Evolutionary conservation across 371 early-diverging fungal species (phyloP).

Genomic region (Nematocida sp.): DNA sequence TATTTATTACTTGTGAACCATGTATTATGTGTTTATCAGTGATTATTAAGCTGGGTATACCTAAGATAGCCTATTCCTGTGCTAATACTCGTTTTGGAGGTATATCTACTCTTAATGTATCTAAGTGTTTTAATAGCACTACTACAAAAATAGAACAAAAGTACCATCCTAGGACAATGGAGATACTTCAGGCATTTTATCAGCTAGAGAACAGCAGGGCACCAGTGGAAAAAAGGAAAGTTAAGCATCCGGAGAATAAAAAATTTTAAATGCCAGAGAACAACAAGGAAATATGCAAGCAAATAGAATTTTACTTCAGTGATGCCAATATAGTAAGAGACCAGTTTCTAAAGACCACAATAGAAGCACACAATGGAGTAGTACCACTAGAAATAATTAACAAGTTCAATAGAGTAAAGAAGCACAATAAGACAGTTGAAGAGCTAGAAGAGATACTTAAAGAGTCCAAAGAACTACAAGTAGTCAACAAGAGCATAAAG

Average conservation of each 20-base stretch:
- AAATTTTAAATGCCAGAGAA: conserved; percentile 27
- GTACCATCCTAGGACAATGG: background rate
- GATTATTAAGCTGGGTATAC: conserved; percentile 61
- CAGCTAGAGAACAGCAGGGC: conserved; percentile 19
- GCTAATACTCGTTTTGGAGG: conserved; percentile 64
- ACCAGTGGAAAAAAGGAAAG: conserved; percentile 35
- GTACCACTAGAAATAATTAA: conserved; percentile 53
- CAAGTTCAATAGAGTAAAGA: conserved; percentile 58
- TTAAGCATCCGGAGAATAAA: conserved; percentile 15
- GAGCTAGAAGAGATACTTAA: conserved; percentile 51
- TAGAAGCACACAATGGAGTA: conserved; percentile 51
- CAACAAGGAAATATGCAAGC: conserved; percentile 44
- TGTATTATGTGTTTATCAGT: conserved; percentile 95
- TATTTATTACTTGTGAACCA: conserved; percentile 95
- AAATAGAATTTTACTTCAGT: conserved; percentile 64
- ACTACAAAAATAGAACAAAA: background rate
- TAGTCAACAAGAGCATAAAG: conserved; percentile 45
- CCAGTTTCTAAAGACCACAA: conserved; percentile 55
- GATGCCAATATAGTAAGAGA: conserved; percentile 63
- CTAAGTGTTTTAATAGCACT: background rate
- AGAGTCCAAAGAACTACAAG: conserved; percentile 49
- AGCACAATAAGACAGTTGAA: conserved; percentile 44
- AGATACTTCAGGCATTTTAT: conserved; percentile 34
- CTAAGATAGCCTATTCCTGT: conserved; percentile 55
- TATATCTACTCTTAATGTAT: conserved; percentile 2